Evolutionary conservation across 768 basidiomycete species (phyloP), one percentile per base, ranked within the genome.

Genomic region (Rhizopogon sp.): DNA sequence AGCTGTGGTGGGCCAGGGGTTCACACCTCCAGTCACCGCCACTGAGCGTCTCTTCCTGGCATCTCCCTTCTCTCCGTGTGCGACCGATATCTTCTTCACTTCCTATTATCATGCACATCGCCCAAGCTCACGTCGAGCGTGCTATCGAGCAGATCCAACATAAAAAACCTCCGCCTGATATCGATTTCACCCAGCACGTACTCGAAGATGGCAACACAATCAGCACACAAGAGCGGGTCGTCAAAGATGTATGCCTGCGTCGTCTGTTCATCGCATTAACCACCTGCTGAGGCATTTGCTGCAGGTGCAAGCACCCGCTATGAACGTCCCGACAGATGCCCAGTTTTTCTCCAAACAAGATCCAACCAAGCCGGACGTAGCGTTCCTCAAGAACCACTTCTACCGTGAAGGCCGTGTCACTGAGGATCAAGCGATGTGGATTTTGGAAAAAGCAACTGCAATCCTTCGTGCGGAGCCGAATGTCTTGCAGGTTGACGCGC

Each of bases 361-460:
- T 75, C 85, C 82, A 43, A 80, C 85, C 29, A 98, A 96, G 71
- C 96, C 96, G 9, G 92, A 98, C 70, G 79, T 98, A 61, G 94
- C 91, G 29, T 98, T 93, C 72, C 80, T 99, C 58, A 99, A 98
- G 78, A 98, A 98, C 65, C 97, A 99, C 74, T 98, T 99, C 69
- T 98, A 98, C 72, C 83, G 97, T 37, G 96, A 98, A 70, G 96
- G 96, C 0, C 78, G 95, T 50, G 62, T 98, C 61, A 94, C 86
- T 16, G 96, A 98, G 70, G 92, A 95, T 43, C 94, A 98, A 70
- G 97, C 97, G 3, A 68, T 97, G 58, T 97, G 87, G 79, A 98
- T 99, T 66, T 74, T 99, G 61, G 83, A 90, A 58, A 88, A 86
- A 72, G 90, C 83, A n/a, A 87, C 89, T 0, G 90, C 93, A 59